These are phyloP conservation scores for Aphanocladium album DNA, from an alignment of 2,329 filamentous ascomycete species.

Conservation along the genomic window DNA sequence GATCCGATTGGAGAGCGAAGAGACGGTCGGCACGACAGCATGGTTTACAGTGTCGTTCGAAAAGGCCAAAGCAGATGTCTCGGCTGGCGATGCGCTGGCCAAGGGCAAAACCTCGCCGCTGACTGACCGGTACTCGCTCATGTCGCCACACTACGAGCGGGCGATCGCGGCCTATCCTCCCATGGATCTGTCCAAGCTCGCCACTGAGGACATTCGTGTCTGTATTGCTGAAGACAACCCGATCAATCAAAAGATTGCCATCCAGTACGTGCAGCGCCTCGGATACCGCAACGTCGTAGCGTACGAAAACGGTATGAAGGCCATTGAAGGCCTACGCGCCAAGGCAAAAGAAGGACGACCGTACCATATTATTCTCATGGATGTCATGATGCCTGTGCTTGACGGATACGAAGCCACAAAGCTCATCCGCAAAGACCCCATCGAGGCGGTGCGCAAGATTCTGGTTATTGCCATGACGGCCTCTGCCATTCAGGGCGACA, in stretches of 20 bases:
- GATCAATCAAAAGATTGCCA: conserved; percentile 91
- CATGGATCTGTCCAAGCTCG: conserved; percentile 66
- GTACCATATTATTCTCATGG: conserved; percentile 91
- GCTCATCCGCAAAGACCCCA: conserved; percentile 69
- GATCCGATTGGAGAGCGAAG: conserved; percentile 74
- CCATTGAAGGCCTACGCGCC: conserved; percentile 75
- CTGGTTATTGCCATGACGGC: conserved; percentile 98
- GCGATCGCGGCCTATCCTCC: conserved; percentile 39
- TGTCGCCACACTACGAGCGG: conserved; percentile 31
- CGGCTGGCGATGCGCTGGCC: conserved; percentile 48
- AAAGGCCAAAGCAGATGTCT: conserved; percentile 64
- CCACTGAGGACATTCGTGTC: conserved; percentile 73
- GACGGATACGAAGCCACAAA: conserved; percentile 91
- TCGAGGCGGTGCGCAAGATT: conserved; percentile 72
- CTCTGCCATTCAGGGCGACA: conserved; percentile 86
- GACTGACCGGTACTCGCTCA: conserved; percentile 30
- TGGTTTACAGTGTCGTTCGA: conserved; percentile 83
- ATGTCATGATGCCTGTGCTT: conserved; percentile 91
- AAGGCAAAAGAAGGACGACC: conserved; percentile 67
- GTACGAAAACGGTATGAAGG: conserved; percentile 83
- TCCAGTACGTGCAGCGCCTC: conserved; percentile 81
- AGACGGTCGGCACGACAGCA: conserved; percentile 63
- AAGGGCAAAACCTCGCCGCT: conserved; percentile 33
- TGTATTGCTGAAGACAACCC: conserved; percentile 94
- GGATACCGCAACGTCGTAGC: conserved; percentile 79